Evolutionary conservation across 139 green algal genomes (phyloP).

Genomic region (Chlorella sp.): DNA sequence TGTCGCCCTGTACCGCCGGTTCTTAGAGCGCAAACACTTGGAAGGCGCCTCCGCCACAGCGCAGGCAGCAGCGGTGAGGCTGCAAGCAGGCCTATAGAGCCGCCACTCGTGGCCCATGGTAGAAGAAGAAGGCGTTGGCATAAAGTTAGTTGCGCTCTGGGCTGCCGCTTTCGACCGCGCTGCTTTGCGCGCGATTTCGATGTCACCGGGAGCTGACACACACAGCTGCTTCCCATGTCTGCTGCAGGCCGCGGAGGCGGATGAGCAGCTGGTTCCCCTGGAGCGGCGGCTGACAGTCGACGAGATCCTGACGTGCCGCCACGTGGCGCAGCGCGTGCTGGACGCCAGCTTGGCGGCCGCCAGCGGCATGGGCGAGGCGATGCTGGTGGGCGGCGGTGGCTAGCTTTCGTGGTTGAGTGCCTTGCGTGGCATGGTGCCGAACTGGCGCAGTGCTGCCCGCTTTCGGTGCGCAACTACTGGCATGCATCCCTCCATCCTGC

Average conservation of each 20-base stretch:
- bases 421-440: no score
- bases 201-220: no score
- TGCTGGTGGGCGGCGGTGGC: not conserved
- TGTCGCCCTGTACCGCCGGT: slow-evolving; percentile 37
- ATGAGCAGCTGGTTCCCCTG: slow-evolving; percentile 40
- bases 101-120: no score
- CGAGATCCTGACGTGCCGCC: slow-evolving; percentile 52
- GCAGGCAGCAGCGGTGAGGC: not conserved
- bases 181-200: no score
- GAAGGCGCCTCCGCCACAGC: not conserved
- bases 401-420: no score
- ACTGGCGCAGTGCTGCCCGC: no score
- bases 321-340: slow-evolving; percentile 38
- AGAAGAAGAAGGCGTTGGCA: no score
- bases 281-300: slow-evolving; percentile 45
- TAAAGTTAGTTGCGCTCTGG: no score
- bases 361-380: slow-evolving; percentile 3
- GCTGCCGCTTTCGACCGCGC: no score
- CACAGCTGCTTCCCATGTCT: not conserved
- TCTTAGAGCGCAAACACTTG: slow-evolving; percentile 34
- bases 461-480: no score
- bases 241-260: not conserved
- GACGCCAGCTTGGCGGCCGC: not conserved
- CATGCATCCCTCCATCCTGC: no score
- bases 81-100: no score